These are phyloP conservation scores for Melanogaster broomeanus DNA, from an alignment of 768 basidiomycete genomes.

Conservation along the genomic window DNA sequence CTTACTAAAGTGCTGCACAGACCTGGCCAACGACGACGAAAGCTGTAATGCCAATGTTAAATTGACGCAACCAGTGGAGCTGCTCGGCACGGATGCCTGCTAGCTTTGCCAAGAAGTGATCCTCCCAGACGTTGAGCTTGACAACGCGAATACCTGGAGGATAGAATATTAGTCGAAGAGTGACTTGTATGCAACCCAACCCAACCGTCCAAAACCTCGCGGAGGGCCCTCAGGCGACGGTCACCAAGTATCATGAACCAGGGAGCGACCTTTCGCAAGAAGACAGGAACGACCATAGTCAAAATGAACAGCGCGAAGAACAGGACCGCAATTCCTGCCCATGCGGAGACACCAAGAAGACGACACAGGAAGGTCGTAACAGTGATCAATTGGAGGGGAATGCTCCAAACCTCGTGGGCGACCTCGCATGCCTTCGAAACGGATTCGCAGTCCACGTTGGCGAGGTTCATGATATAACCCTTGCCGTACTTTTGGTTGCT, in stretches of 20 bases:
- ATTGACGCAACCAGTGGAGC: constrained; percentile 25
- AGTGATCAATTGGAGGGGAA: constrained; percentile 23
- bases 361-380: constrained; percentile 25
- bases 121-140: constrained; percentile 30
- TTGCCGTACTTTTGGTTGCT: constrained; percentile 27
- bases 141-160: constrained; percentile 24
- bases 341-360: constrained; percentile 29
- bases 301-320: constrained; percentile 23
- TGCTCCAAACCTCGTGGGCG: constrained; percentile 27
- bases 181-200: not conserved
- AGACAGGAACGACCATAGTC: constrained; percentile 31
- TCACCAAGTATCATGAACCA: constrained; percentile 30
- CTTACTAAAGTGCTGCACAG: not conserved
- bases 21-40: constrained; percentile 30
- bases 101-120: constrained; percentile 22
- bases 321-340: constrained; percentile 29
- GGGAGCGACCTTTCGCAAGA: constrained; percentile 33
- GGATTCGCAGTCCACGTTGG: constrained; percentile 32
- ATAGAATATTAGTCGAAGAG: not conserved
- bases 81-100: constrained; percentile 24
- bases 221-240: constrained; percentile 27
- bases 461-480: constrained; percentile 31
- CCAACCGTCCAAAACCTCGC: constrained; percentile 29
- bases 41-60: constrained; percentile 22
- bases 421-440: constrained; percentile 31